Evolutionary conservation across 2,329 filamentous ascomycete species (phyloP), one percentile per base, ranked within the genome.

Genomic region (Verticillium dahliae): DNA sequence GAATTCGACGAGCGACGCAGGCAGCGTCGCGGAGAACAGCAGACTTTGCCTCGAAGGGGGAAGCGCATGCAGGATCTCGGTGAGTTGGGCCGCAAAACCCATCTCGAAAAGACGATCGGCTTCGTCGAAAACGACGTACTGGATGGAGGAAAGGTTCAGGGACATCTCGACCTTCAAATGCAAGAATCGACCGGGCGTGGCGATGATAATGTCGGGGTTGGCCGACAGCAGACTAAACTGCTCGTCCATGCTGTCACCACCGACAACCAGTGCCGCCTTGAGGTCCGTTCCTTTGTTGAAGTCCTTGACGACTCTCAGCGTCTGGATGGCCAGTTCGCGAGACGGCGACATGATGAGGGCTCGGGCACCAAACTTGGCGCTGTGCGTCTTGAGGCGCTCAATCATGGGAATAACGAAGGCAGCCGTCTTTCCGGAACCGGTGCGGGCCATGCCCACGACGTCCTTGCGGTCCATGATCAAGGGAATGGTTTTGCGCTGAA

Each of bases 401-500:
- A 99, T 92, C 94, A 99, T 97, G 54, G 95, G 95, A 66, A 99
- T 96, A 33, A 98, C 92, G 74, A 99, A 99, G 27, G 95, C 95
- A 1, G 93, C 95, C 1, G 96, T 99, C 80, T 99, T 99, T 79
- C 95, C 95, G 22, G 93, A 98, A 73, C 95, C 95, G n/a, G 96
- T 99, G 67, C 96, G 85, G 7, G 95, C 95, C 95, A 99, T 99
- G 67, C 93, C 96, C 31, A 99, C 94, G n/a, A 98, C 91, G 82
- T 99, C 95, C 76, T 92, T 91, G 60, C 90, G 86, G 64, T 96
- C 90, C 68, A 98, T 81, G 61, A 99, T 87, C 61, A 98, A 81
- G 4, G 95, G 96, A 57, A 99, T 97, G 1, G 95, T 91, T 76
- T 98, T 98, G 68, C 95, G 87, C 79, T 99, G 95, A 75, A 99